Evolutionary conservation across 225 moss, liverwort and hornwort genomes (phyloP), one percentile per base, ranked within the genome.

Genomic region (Takakia lepidozioides): DNA sequence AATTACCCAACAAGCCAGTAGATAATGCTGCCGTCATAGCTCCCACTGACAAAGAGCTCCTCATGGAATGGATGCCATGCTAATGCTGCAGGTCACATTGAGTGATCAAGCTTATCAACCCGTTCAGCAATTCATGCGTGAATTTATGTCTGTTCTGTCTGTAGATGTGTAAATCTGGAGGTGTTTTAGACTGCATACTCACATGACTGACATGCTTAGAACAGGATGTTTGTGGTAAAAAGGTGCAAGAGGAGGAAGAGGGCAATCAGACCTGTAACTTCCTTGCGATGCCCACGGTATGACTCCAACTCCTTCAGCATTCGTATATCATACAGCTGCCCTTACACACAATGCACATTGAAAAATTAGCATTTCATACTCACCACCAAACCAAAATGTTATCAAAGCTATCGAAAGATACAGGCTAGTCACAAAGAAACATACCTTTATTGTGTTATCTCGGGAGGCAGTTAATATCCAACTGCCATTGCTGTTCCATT

Each of bases 61-160:
- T 98, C 98, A 41, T 98, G 98, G 56, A 98, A 91, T 62, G 98
- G 98, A 83, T 98, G 98, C 98, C 98, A 98, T 28, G 91, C 91
- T 61, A 98, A 64, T 49, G 91, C 89, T 86, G 82, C 54, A 54
- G 53, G 35, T n/a, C n/a, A n/a, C n/a, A n/a, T n/a, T n/a, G n/a
- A n/a, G n/a, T n/a, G n/a, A n/a, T n/a, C n/a, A n/a, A n/a, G n/a
- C n/a, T n/a, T n/a, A n/a, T n/a, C n/a, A n/a, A n/a, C n/a, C n/a
- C n/a, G n/a, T n/a, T n/a, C n/a, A n/a, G n/a, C n/a, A n/a, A n/a
- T n/a, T n/a, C n/a, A n/a, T n/a, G n/a, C n/a, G n/a, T n/a, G n/a
- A n/a, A n/a, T n/a, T n/a, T n/a, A n/a, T n/a, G n/a, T n/a, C n/a
- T n/a, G n/a, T n/a, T n/a, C n/a, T n/a, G n/a, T n/a, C n/a, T n/a